These are phyloP conservation scores for Phytophthora fragariae DNA, from an alignment of 352 stramenopile genomes.

Conservation along the genomic window DNA sequence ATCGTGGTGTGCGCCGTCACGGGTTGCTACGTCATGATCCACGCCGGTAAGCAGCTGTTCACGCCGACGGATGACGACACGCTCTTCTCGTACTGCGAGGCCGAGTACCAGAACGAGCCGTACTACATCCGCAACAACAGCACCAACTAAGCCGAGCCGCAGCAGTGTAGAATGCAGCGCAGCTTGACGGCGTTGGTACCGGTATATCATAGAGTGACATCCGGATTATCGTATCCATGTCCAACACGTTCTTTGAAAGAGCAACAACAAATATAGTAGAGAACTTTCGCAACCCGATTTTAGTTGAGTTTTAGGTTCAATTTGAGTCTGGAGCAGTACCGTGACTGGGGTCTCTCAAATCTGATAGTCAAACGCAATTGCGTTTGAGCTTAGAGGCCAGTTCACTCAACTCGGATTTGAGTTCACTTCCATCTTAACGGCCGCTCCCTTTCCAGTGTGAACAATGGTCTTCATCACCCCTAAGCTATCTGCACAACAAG, in stretches of 20 bases:
- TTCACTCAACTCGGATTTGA: too few relatives aligned
- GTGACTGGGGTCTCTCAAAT: too few relatives aligned
- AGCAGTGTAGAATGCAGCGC: constrained; percentile 11
- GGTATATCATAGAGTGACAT: constrained; percentile 20
- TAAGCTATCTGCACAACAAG: too few relatives aligned
- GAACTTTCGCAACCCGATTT: too few relatives aligned
- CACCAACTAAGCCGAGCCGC: constrained; percentile 32
- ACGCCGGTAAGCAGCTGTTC: constrained; percentile 60
- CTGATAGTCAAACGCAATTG: too few relatives aligned
- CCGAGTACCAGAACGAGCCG: constrained; percentile 48
- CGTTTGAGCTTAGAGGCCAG: too few relatives aligned
- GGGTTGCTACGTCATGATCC: constrained; percentile 63
- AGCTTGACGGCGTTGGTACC: constrained; percentile 12
- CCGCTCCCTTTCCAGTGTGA: too few relatives aligned
- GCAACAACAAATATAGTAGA: constrained; percentile 21
- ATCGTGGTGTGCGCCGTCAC: constrained; percentile 55
- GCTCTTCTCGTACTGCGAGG: constrained; percentile 65
- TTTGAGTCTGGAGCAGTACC: too few relatives aligned
- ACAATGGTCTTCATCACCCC: too few relatives aligned
- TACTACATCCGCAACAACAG: constrained; percentile 56
- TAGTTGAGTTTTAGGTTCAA: too few relatives aligned
- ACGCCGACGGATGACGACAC: constrained; percentile 42
- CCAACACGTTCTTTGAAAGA: constrained; percentile 4
- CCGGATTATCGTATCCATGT: constrained; percentile 17
- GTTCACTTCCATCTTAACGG: too few relatives aligned